These are phyloP conservation scores for Hyaloperonospora brassicae DNA, from an alignment of 352 stramenopile genomes.

Conservation along the genomic window DNA sequence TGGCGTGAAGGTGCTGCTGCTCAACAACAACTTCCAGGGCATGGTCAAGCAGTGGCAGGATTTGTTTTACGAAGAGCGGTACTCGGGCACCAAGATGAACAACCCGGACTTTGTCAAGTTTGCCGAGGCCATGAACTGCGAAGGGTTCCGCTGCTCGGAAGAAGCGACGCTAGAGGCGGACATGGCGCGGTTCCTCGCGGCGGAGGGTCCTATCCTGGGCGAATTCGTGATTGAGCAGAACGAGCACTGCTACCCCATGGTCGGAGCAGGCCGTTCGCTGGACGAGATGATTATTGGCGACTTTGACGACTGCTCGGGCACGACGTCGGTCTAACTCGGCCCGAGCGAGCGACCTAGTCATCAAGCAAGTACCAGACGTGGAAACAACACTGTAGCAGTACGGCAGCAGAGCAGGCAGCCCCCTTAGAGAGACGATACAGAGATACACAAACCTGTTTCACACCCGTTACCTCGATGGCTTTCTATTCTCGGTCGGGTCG, in stretches of 20 bases:
- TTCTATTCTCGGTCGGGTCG: too few species aligned
- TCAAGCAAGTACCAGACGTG: conserved; percentile 7
- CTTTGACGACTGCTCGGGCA: conserved; percentile 89
- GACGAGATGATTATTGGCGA: conserved; percentile 96
- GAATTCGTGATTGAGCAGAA: conserved; percentile 93
- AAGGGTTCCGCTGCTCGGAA: conserved; percentile 83
- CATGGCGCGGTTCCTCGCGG: conserved; percentile 90
- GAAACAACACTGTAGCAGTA: not conserved
- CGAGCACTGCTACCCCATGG: conserved; percentile 92
- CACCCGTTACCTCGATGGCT: not conserved
- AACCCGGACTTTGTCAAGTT: conserved; percentile 93
- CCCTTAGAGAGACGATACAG: not conserved
- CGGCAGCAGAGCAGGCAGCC: too few species aligned
- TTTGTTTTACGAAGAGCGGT: conserved; percentile 94
- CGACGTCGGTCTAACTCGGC: conserved; percentile 79
- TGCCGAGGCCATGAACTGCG: conserved; percentile 89
- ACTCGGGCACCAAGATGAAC: conserved; percentile 85
- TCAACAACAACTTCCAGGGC: conserved; percentile 96
- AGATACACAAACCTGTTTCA: not conserved
- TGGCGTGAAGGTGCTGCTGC: conserved; percentile 91
- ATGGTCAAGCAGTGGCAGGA: conserved; percentile 98
- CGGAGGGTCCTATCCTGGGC: conserved; percentile 89
- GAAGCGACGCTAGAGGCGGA: conserved; percentile 85
- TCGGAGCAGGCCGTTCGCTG: conserved; percentile 83
- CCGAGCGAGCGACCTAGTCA: conserved; percentile 11